phyloP scores from a whole-genome alignment of 495 filamentous ascomycete species.

The Aspergillus panamensis region DNA sequence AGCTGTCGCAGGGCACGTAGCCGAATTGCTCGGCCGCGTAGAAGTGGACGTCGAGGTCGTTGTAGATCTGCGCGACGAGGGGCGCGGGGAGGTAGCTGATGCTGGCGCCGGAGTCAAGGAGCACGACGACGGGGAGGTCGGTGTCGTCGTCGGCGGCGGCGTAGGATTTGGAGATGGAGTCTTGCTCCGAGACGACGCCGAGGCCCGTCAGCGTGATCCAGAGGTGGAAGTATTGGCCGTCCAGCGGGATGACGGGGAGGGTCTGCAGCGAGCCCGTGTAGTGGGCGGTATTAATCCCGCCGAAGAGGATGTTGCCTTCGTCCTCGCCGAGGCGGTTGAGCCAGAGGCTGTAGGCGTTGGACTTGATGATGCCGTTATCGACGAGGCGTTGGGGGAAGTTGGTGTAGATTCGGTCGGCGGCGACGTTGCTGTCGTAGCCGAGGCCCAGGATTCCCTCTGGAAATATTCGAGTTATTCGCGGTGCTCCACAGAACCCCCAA shows the following conservation, averaged over 20 bases:
- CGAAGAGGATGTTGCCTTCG: constrained; percentile 80
- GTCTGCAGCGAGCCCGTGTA: constrained; percentile 65
- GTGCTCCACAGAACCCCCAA: no score
- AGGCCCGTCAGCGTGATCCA: constrained; percentile 69
- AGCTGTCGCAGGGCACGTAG: constrained; percentile 64
- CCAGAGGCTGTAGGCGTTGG: constrained; percentile 80
- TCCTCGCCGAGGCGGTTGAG: constrained; percentile 71
- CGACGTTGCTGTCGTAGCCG: constrained; percentile 51
- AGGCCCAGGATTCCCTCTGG: constrained; percentile 78
- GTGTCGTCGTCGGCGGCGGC: constrained; percentile 31
- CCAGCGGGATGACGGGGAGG: constrained; percentile 59
- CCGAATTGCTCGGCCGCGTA: constrained; percentile 33
- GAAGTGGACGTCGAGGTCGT: constrained; percentile 59
- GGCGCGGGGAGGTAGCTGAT: constrained; percentile 69
- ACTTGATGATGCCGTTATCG: constrained; percentile 49
- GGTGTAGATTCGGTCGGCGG: background rate
- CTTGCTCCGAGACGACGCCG: constrained; percentile 28
- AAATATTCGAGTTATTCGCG: no score
- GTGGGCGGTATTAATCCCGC: constrained; percentile 76
- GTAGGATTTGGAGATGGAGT: constrained; percentile 36
- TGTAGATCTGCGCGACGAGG: constrained; percentile 57
- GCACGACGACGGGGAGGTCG: constrained; percentile 59
- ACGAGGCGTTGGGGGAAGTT: constrained; percentile 13
- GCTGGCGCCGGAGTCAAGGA: constrained; percentile 76
- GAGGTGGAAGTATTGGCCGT: constrained; percentile 60